phyloP scores from a whole-genome alignment of 306 rosid genomes.

The Lithocarpus polystachyus region DNA sequence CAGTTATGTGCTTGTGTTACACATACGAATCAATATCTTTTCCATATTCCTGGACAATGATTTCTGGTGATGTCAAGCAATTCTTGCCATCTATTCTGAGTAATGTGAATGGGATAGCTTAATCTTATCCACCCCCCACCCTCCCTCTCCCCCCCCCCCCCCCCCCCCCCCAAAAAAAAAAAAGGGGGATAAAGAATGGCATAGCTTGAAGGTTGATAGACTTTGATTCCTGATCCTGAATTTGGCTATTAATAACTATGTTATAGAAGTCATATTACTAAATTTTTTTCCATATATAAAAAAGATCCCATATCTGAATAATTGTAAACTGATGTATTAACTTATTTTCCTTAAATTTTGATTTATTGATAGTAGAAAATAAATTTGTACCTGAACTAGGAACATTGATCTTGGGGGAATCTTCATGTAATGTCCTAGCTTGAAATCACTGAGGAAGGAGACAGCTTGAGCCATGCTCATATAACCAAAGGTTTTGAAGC shows the following conservation, averaged over 20 bases:
- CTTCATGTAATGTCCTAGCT: conserved; percentile 92
- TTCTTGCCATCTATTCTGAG: too few relatives aligned
- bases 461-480: conserved; percentile 84
- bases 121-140: too few relatives aligned
- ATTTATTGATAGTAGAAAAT: not conserved
- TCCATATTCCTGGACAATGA: too few relatives aligned
- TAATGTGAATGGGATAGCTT: too few relatives aligned
- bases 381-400: conserved; percentile 59
- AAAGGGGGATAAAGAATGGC: not conserved
- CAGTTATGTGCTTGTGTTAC: too few relatives aligned
- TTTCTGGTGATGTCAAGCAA: too few relatives aligned
- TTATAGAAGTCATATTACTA: too few relatives aligned
- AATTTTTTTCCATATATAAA: not conserved
- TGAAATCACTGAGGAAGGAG: conserved; percentile 80
- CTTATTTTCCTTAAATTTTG: not conserved
- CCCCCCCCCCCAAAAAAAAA: too few relatives aligned
- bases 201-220: not conserved
- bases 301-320: not conserved
- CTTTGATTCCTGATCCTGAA: not conserved
- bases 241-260: not conserved
- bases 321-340: too few relatives aligned
- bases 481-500: conserved; percentile 84
- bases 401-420: conserved; percentile 91
- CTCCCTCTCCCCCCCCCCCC: too few relatives aligned
- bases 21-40: too few relatives aligned